Conservation (phyloP, 345 rosid genomes). For the Euclidium syriacum region DNA sequence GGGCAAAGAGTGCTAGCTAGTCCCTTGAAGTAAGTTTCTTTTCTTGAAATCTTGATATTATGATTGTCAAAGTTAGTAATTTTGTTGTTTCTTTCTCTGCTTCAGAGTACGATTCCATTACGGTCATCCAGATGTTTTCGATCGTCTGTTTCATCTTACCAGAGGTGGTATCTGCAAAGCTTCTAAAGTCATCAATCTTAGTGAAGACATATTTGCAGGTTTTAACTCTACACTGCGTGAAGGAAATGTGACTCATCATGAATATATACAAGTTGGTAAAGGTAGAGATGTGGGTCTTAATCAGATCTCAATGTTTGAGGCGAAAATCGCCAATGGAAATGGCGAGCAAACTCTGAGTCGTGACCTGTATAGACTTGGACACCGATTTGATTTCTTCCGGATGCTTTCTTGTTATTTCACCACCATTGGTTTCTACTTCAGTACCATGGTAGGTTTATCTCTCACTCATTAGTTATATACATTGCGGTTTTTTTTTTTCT, state of each 20-base stretch:
- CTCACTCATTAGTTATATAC: neutral
- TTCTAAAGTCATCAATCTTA: conserved; percentile 75
- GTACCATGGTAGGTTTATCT: conserved; percentile 56
- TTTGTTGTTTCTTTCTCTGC: conserved; percentile 5
- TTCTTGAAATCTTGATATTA: neutral
- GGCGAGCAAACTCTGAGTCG: conserved; percentile 91
- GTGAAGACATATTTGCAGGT: conserved; percentile 96
- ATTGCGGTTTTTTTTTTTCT: neutral
- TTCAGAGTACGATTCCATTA: conserved; percentile 88
- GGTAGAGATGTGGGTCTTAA: conserved; percentile 94
- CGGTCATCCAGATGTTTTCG: conserved; percentile 94
- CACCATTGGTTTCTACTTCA: conserved; percentile 89
- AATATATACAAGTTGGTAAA: conserved; percentile 93
- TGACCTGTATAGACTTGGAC: conserved; percentile 74
- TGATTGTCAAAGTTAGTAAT: conserved; percentile 6
- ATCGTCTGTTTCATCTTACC: conserved; percentile 82
- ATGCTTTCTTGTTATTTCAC: conserved; percentile 85
- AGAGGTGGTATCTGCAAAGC: conserved; percentile 95
- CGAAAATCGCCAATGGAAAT: conserved; percentile 85
- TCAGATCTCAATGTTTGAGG: conserved; percentile 87
- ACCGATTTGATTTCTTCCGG: conserved; percentile 85
- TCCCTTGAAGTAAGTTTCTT: conserved; percentile 53
- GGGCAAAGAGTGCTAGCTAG: conserved; percentile 76
- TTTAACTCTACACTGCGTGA: conserved; percentile 85
- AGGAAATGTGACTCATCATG: conserved; percentile 87